A percentile compares a stretch with the other conserved stretches of the same genome.
phyloP scores from a whole-genome alignment of 2,329 filamentous ascomycete species.

The Trichoderma sp. region DNA sequence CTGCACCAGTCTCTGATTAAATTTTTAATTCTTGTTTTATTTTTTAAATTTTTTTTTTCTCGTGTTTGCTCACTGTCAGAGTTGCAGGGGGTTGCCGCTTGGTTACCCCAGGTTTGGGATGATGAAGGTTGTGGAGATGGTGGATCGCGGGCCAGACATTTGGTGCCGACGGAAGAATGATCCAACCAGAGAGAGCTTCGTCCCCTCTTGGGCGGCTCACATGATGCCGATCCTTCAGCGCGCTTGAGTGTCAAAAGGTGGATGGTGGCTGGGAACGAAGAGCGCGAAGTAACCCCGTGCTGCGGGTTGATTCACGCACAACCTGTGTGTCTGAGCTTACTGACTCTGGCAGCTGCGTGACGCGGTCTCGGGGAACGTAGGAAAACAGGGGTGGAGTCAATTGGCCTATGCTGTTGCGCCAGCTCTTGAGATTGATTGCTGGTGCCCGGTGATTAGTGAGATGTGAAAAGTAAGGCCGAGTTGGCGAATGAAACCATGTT shows the following conservation, averaged over 20 bases:
- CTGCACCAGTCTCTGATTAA: not conserved
- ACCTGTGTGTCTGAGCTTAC: not conserved
- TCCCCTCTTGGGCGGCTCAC: not conserved
- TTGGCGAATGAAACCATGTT: not conserved
- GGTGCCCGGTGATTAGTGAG: not conserved
- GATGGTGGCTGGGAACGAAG: not conserved
- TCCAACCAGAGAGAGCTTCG: conserved; percentile 8
- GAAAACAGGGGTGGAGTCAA: not conserved
- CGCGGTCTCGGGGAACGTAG: not conserved
- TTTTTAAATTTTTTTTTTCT: not conserved
- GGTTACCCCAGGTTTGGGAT: conserved; percentile 21
- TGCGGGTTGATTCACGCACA: not conserved
- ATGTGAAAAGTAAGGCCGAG: conserved; percentile 4
- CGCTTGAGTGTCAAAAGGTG: not conserved
- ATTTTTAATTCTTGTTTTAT: not conserved
- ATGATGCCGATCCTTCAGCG: conserved; percentile 1
- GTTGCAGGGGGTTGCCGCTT: not conserved
- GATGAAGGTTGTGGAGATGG: conserved; percentile 5
- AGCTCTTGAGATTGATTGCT: not conserved
- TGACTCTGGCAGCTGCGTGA: not conserved
- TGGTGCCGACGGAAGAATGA: conserved; percentile 21
- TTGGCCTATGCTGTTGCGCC: not conserved
- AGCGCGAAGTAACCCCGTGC: not conserved
- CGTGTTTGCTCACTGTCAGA: not conserved
- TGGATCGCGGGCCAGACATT: not conserved